phyloP scores from a whole-genome alignment of 2,329 filamentous ascomycete species.

The Pseudofabraea citricarpa region DNA sequence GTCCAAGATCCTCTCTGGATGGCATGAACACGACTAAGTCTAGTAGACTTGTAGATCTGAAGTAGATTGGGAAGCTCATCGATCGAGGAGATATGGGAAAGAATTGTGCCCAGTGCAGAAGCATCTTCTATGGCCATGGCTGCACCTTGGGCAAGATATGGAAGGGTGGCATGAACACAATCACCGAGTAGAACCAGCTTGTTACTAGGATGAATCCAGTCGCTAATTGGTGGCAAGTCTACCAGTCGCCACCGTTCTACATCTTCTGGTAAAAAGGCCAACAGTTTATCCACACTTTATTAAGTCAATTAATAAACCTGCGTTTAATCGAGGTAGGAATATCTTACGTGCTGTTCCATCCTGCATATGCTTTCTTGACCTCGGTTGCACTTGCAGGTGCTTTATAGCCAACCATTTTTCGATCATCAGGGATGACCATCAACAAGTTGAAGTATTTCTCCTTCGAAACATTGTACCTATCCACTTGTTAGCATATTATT shows the following conservation, averaged over 20 bases:
- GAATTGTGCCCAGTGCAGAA: constrained; percentile 29
- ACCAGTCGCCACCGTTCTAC: background rate
- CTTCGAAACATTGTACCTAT: background rate
- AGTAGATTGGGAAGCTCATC: constrained; percentile 29
- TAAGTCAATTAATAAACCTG: background rate
- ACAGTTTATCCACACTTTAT: background rate
- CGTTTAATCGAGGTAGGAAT: background rate
- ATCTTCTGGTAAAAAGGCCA: background rate
- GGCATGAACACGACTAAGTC: background rate
- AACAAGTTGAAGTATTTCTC: background rate
- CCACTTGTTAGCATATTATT: background rate
- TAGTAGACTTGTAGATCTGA: too few species aligned
- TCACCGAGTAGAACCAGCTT: constrained; percentile 34
- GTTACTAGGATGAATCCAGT: constrained; percentile 8
- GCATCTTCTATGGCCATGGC: constrained; percentile 40
- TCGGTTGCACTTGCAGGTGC: background rate
- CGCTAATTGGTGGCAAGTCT: background rate
- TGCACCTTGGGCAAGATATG: constrained; percentile 38
- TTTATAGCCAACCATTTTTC: background rate
- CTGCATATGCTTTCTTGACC: background rate
- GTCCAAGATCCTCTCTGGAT: background rate
- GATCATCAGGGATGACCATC: background rate
- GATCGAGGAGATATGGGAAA: constrained; percentile 23
- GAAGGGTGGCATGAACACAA: constrained; percentile 37
- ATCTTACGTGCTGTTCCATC: background rate